Conservation (phyloP, 2,329 filamentous ascomycete genomes). For the Hymenotorrendiella dingleyae region DNA sequence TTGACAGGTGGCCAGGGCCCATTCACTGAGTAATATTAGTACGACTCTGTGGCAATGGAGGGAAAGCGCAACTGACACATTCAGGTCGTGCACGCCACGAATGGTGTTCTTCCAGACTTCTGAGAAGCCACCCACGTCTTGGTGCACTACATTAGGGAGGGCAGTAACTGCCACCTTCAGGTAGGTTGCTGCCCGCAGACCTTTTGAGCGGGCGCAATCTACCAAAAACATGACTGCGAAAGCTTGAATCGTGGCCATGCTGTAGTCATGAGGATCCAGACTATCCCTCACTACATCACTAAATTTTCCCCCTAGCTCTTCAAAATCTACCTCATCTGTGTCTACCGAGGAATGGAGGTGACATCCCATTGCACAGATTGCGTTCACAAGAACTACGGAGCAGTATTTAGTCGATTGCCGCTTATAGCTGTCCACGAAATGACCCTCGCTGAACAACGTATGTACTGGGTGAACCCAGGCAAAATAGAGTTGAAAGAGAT, state of each 20-base stretch:
- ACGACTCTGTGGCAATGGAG: neutral
- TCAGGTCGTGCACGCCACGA: conserved; percentile 30
- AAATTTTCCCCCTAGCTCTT: conserved; percentile 24
- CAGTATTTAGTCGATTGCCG: conserved; percentile 21
- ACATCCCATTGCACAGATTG: conserved; percentile 31
- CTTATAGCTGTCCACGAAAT: conserved; percentile 26
- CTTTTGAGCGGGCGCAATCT: conserved; percentile 23
- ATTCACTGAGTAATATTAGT: conserved; percentile 29
- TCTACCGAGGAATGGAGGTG: conserved; percentile 22
- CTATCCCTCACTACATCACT: conserved; percentile 19
- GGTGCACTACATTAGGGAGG: conserved; percentile 14
- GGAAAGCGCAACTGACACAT: conserved; percentile 25
- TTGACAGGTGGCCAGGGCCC: conserved; percentile 30
- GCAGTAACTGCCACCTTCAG: conserved; percentile 23
- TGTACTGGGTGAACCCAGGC: conserved; percentile 32
- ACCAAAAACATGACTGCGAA: conserved; percentile 31
- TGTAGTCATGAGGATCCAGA: conserved; percentile 21
- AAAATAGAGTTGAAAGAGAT: conserved; percentile 31
- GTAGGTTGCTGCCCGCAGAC: conserved; percentile 26
- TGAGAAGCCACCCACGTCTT: conserved; percentile 17
- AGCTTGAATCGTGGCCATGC: conserved; percentile 27
- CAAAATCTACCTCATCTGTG: conserved; percentile 21
- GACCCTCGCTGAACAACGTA: conserved; percentile 29
- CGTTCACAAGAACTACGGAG: conserved; percentile 28
- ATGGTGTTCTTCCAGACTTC: conserved; percentile 28